A percentile compares a stretch with the other conserved stretches of the same genome.
Conservation (phyloP, 2,329 filamentous ascomycete species). For the Aspergillus pseudoglaucus region DNA sequence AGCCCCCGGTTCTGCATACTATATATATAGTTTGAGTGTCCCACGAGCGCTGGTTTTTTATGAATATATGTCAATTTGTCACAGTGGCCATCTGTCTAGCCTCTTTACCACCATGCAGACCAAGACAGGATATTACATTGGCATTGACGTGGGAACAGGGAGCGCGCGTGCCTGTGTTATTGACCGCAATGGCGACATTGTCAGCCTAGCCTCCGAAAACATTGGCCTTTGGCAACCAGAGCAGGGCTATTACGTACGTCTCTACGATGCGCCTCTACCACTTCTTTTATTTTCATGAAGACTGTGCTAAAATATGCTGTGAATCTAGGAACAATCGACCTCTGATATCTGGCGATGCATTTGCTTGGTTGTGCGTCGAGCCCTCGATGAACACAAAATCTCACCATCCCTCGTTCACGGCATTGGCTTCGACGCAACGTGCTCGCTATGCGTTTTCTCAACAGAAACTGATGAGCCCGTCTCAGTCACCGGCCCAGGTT, state of each 20-base stretch:
- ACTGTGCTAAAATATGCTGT: neutral
- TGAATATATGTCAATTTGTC: no score
- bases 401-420: constrained; percentile 56
- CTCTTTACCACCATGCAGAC: neutral
- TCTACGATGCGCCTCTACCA: neutral
- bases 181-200: constrained; percentile 78
- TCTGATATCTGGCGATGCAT: constrained; percentile 92
- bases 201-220: constrained; percentile 58
- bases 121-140: constrained; percentile 51
- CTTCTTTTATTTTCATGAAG: neutral
- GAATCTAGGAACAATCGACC: constrained; percentile 80
- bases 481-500: constrained; percentile 74
- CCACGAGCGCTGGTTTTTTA: no score
- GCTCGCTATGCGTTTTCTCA: constrained; percentile 84
- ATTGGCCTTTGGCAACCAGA: constrained; percentile 71
- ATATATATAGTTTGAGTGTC: neutral
- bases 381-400: neutral
- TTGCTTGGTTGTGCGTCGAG: constrained; percentile 66
- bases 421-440: constrained; percentile 91
- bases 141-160: constrained; percentile 88
- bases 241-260: constrained; percentile 60
- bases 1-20: neutral
- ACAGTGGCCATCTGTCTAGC: neutral
- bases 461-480: constrained; percentile 59
- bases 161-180: constrained; percentile 91